Evolutionary conservation across 768 basidiomycete species (phyloP).

Genomic region (Hypsizygus marmoreus): DNA sequence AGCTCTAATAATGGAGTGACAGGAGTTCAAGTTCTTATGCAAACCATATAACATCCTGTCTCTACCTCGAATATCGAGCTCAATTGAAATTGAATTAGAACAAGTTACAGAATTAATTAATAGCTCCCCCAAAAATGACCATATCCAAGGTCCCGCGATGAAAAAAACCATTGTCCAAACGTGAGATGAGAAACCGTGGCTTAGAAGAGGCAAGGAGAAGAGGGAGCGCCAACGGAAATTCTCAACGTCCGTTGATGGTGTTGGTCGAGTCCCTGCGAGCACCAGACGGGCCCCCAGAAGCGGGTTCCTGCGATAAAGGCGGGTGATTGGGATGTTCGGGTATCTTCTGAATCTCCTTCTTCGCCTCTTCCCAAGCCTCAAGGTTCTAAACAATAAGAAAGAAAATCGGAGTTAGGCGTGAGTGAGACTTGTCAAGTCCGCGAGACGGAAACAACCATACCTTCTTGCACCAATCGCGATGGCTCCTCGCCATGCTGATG

Average conservation of each 20-base stretch:
- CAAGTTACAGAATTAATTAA: constrained; percentile 16
- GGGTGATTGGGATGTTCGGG: constrained; percentile 84
- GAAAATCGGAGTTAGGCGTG: constrained; percentile 3
- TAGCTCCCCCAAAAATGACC: constrained; percentile 3
- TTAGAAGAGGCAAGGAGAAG: too few relatives aligned
- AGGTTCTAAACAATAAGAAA: constrained; percentile 67
- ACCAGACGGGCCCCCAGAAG: constrained; percentile 33
- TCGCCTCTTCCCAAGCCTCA: constrained; percentile 96
- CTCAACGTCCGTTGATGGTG: constrained; percentile 65
- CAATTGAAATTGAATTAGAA: constrained; percentile 1
- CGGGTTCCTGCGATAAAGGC: constrained; percentile 41
- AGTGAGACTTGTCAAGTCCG: neutral
- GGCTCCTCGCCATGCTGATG: constrained; percentile 85
- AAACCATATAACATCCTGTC: too few relatives aligned
- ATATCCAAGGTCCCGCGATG: constrained; percentile 11
- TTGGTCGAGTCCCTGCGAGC: constrained; percentile 67
- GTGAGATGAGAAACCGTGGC: constrained; percentile 15
- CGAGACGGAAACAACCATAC: constrained; percentile 39
- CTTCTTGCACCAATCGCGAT: constrained; percentile 97
- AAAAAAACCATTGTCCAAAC: constrained; percentile 1
- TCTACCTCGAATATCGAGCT: too few relatives aligned
- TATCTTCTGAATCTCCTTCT: constrained; percentile 88
- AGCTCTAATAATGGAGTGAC: too few relatives aligned
- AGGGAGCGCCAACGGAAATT: constrained; percentile 8
- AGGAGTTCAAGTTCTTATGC: too few relatives aligned